Base-by-base conservation (phyloP, 108 stramenopile species). In the Cyclotella cryptica region DNA sequence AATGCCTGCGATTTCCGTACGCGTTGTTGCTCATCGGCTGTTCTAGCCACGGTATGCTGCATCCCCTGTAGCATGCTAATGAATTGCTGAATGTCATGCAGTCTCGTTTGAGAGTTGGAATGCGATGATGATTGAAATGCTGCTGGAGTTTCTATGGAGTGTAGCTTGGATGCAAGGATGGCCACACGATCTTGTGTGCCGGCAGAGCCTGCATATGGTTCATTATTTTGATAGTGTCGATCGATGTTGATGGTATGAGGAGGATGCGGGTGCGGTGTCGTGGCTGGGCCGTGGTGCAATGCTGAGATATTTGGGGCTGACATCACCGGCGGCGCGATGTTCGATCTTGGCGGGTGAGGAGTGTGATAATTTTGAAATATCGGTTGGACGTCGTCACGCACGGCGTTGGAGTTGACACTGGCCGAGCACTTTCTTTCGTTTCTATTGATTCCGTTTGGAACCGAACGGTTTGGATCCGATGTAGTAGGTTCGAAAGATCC, bases 1-100 rank as follows among this genome's bases (percentile, higher is more conserved):
- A 82, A 53, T 18, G 81, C 81, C n/a, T 74, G 69, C 28, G 81
- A 75, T n/a, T 82, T 82, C 55, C 69, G 70, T 24, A 42, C 42
- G 8, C 74, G 81, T 42, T 75, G 81, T 47, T 75, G 70, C 53
- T 82, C 81, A 58, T 82, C 75, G 2, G 43, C 22, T 10, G 81
- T 82, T 44, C 60, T 42, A 41, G 62, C 66, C 13, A 82, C 81
- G 3, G 68, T 74, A 19, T 53, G 29, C 57, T 82, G 81, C 81
- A 82, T 82, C 47, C 63, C 70, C 43, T 66, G 49, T 14, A 82
- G 81, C 3, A 61, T 82, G 17, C 59, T 69, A 39, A 82, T 75
- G 43, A 82, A 82, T 54, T 82, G 81, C 1, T 71, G 70, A 29
- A 82, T 58, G 29, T 82, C 74, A 14, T 51, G 47, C 54, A 72